These are phyloP conservation scores for Pontederia crassipes DNA, from an alignment of 176 grass and related monocot genomes.

Conservation along the genomic window DNA sequence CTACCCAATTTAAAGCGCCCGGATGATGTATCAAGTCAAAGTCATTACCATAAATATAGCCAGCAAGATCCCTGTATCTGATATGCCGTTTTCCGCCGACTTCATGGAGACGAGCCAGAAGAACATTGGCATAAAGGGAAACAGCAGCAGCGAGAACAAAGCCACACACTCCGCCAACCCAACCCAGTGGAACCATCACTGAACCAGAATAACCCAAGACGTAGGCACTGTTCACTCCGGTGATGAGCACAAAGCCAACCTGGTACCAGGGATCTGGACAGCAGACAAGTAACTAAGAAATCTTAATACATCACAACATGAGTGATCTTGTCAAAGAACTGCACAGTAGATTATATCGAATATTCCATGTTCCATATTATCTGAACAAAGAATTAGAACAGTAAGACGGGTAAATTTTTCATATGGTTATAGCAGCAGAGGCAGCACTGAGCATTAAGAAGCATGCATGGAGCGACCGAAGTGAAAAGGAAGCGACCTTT, in stretches of 20 bases:
- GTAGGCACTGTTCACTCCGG: conserved; percentile 88
- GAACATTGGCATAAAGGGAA: conserved; percentile 83
- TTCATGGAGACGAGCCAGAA: conserved; percentile 78
- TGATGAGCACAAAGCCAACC: conserved; percentile 79
- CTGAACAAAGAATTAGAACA: too few species aligned
- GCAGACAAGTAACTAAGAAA: not conserved
- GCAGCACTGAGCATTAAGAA: too few species aligned
- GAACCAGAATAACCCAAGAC: conserved; percentile 91
- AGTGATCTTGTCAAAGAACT: not conserved
- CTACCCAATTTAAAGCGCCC: not conserved
- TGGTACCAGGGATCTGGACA: conserved; percentile 99
- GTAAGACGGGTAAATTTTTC: too few species aligned
- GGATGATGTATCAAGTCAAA: not conserved
- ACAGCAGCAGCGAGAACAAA: conserved; percentile 75
- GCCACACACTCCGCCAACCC: conserved; percentile 54
- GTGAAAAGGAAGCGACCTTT: not conserved
- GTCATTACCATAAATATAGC: conserved; percentile 76
- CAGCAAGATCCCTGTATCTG: conserved; percentile 97
- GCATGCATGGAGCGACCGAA: not conserved
- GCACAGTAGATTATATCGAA: not conserved
- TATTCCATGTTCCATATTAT: not conserved
- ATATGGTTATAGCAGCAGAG: too few species aligned
- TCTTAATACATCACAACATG: not conserved
- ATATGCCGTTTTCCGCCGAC: conserved; percentile 80
- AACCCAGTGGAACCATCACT: conserved; percentile 78